Evolutionary conservation across 2,329 filamentous ascomycete genomes (phyloP).

Genomic region (Raffaelea ambrosiae): DNA sequence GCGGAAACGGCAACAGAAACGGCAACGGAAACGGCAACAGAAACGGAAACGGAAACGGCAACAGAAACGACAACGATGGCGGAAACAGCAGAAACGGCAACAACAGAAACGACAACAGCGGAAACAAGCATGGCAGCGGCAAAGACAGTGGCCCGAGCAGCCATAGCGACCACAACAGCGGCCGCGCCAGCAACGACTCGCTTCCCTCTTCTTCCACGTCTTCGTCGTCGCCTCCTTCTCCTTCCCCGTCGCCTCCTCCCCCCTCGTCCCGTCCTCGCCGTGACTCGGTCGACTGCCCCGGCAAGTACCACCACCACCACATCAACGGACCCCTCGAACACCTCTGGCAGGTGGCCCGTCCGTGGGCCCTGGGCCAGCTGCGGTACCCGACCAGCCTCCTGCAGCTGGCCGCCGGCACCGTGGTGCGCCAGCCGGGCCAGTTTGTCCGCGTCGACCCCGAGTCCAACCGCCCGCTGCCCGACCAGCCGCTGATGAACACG

Average conservation of each 20-base stretch:
- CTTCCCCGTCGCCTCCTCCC: not conserved
- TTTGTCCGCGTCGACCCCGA: conserved; percentile 27
- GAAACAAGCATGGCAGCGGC: no score
- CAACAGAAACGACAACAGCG: no score
- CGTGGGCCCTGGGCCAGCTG: conserved; percentile 21
- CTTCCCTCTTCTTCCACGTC: no score
- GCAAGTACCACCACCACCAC: conserved; percentile 16
- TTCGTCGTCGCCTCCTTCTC: not conserved
- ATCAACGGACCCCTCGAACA: conserved; percentile 4
- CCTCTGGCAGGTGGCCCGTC: conserved; percentile 16
- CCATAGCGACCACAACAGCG: no score
- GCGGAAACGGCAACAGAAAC: not conserved
- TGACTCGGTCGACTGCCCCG: conserved; percentile 19
- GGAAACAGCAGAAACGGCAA: not conserved
- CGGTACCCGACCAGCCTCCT: conserved; percentile 17
- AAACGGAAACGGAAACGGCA: no score
- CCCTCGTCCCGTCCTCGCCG: conserved; percentile 18
- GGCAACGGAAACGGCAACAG: not conserved
- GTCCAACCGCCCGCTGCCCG: conserved; percentile 23
- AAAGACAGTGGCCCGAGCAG: no score
- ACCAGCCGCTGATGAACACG: conserved; percentile 26
- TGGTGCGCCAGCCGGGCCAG: conserved; percentile 24
- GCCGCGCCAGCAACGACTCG: no score
- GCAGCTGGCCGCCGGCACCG: conserved; percentile 18
- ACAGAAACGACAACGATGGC: no score